Base-by-base conservation (phyloP, 192 early-diverging fungal genomes). In the Podila epicladia region DNA sequence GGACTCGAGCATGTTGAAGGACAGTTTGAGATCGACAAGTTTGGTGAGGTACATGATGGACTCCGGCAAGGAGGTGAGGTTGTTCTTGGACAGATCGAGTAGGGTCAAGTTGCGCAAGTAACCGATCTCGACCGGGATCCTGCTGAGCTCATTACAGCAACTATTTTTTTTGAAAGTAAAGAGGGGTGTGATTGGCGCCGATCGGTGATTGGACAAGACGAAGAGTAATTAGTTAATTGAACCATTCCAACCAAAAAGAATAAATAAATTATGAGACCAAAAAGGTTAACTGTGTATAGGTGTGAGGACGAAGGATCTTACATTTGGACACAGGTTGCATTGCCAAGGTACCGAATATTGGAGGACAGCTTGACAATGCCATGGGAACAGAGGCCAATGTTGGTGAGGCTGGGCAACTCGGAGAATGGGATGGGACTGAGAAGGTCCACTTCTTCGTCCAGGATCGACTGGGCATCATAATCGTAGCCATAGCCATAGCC, bases 81-180 rank as follows among this genome's bases (percentile, higher is more conserved):
- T 83, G 82, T 96, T 96, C 49, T 86, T 82, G 17, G 91, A 84
- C 4, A 95, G 68, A 58, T 90, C 87, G 13, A 95, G 86, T 7
- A 82, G 70, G 9, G 83, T 86, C n/a, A 96, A 74, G 73, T 91
- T 91, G 41, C 86, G 83, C 64, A 96, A 73, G 61, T 92, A 90
- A 9, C 94, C 94, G 63, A 96, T 91, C 63, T 93, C 89, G 4
- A 87, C 74, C 28, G 95, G 95, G 67, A 96, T 86, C 50, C 76
- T 68, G n/a, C 75, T 83, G 22, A 96, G 72, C 59, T 87, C 78
- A 72, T 96, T 96, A 85, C 91, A 90, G 77, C 92, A 95, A 71
- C 94, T 95, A 58, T 50, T 4, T 22, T 17, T 15, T n/a, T 20
- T 20, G 20, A 4, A 53, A 4, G 6, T 24, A 55, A 2, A 55